These are phyloP conservation scores for Magnolia kwangsiensis DNA, from an alignment of 164 flowering plant genomes.

Conservation along the genomic window DNA sequence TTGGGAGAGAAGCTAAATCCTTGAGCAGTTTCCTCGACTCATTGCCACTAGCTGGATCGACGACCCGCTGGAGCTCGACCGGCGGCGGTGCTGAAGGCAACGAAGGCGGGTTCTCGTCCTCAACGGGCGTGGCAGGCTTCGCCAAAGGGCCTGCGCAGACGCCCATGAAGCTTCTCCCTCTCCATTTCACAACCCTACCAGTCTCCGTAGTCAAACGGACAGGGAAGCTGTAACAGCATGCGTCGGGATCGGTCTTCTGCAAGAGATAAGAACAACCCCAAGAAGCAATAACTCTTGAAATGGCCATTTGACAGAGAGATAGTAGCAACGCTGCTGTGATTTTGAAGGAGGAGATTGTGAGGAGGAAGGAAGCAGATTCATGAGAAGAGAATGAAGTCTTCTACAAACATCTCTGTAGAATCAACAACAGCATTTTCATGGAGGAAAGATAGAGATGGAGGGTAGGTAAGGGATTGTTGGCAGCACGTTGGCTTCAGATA, in stretches of 20 bases:
- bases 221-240: slow-evolving; percentile 9
- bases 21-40: slow-evolving; percentile 19
- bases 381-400: not conserved
- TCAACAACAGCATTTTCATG: not conserved
- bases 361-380: not conserved
- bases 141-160: slow-evolving; percentile 12
- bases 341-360: not conserved
- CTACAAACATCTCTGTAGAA: not conserved
- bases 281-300: not conserved
- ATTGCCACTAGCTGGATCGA: slow-evolving; percentile 11
- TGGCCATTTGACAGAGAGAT: not conserved
- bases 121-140: slow-evolving; percentile 19
- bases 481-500: slow-evolving; percentile 6
- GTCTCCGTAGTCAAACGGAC: slow-evolving; percentile 8
- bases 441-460: not conserved
- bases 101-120: slow-evolving; percentile 15
- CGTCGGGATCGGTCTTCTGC: slow-evolving; percentile 13
- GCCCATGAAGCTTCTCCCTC: slow-evolving; percentile 3
- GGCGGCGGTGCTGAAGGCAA: slow-evolving; percentile 10
- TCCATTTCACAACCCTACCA: slow-evolving; percentile 6
- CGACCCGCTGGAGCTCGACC: slow-evolving; percentile 13
- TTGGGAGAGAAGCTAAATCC: slow-evolving; percentile 36
- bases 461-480: slow-evolving; percentile 23
- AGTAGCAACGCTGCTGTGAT: not conserved
- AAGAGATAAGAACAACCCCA: slow-evolving; percentile 21